Conservation (phyloP, 371 early-diverging fungal species). For the Mortierella sp. region DNA sequence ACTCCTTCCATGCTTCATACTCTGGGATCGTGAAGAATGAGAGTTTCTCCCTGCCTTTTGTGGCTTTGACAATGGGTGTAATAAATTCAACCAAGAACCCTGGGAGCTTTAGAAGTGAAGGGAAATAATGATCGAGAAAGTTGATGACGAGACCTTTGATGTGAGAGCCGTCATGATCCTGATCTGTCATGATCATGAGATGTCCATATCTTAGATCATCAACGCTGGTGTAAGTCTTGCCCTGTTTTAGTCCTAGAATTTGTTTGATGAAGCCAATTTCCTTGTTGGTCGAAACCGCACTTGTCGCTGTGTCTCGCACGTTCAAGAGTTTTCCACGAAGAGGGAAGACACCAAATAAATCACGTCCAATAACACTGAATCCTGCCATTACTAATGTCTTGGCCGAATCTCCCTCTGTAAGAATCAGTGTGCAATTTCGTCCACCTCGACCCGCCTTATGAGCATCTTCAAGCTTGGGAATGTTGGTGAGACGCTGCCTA, state of each 20-base stretch:
- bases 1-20: conserved; percentile 92
- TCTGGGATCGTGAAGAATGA: conserved; percentile 98
- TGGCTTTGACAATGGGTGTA: conserved; percentile 97
- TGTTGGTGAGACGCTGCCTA: conserved; percentile 80
- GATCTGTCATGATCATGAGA: conserved; percentile 99
- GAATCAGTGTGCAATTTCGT: conserved; percentile 94
- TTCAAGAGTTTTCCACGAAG: conserved; percentile 99
- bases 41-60: conserved; percentile 72
- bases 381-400: conserved; percentile 97
- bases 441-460: conserved; percentile 93
- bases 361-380: conserved; percentile 94
- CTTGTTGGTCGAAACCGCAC: conserved; percentile 87
- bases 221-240: conserved; percentile 81
- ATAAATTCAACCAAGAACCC: conserved; percentile 99
- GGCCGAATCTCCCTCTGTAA: conserved; percentile 99
- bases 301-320: conserved; percentile 94
- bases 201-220: conserved; percentile 96
- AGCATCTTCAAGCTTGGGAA: conserved; percentile 99
- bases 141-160: conserved; percentile 99
- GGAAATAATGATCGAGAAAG: conserved; percentile 98
- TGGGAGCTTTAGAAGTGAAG: conserved; percentile 93
- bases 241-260: conserved; percentile 98
- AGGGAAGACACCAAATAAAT: conserved; percentile 98
- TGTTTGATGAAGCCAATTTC: conserved; percentile 96
- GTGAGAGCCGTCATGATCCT: conserved; percentile 99